phyloP scores from a whole-genome alignment of 2,329 filamentous ascomycete genomes.

The Nannizzia gypsea region DNA sequence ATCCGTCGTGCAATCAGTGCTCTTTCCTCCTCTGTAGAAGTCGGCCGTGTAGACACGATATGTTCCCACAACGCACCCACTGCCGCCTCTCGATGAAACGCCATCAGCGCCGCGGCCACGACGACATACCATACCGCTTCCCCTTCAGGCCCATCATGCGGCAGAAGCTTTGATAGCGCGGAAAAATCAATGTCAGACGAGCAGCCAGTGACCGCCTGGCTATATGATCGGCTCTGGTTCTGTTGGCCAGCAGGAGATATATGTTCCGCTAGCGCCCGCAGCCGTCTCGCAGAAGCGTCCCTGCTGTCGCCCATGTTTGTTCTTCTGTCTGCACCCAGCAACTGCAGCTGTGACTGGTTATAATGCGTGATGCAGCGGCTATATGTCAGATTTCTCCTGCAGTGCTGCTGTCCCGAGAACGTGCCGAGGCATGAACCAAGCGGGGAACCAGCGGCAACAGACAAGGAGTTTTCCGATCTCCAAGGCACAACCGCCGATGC shows the following conservation, averaged over 20 bases:
- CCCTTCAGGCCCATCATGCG: constrained; percentile 1
- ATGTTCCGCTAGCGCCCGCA: background rate
- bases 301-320: background rate
- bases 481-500: background rate
- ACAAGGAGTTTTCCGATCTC: background rate
- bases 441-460: background rate
- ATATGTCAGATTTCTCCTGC: background rate
- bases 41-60: constrained; percentile 7
- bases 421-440: background rate
- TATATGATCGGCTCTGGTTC: background rate
- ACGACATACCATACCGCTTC: constrained; percentile 20
- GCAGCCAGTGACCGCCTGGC: background rate
- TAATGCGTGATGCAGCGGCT: background rate
- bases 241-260: background rate
- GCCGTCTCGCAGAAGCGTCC: background rate
- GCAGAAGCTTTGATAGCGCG: constrained; percentile 6
- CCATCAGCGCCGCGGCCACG: constrained; percentile 18
- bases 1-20: constrained; percentile 18
- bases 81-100: constrained; percentile 19
- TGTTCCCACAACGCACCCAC: constrained; percentile 20
- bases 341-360: background rate
- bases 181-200: constrained; percentile 7
- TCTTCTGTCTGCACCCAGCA: too few species aligned
- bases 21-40: constrained; percentile 6
- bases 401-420: background rate